phyloP scores from a whole-genome alignment of 225 moss, liverwort and hornwort species.

The Polytrichum commune region DNA sequence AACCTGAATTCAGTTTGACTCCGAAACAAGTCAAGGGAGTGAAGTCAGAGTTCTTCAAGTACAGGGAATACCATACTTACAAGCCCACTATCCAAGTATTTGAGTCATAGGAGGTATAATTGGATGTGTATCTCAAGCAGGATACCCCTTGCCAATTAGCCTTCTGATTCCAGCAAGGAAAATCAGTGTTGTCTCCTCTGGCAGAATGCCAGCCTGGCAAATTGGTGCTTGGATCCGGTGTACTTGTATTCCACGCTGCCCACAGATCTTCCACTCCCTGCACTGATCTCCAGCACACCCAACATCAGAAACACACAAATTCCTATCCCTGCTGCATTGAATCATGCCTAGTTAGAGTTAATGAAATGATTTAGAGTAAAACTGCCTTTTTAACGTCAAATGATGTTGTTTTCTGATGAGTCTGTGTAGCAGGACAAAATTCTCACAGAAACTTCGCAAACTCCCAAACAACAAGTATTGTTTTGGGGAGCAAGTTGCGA shows the following conservation, averaged over 20 bases:
- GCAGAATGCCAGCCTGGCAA: neutral
- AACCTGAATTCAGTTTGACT: neutral
- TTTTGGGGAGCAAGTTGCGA: too few species aligned
- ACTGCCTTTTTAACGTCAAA: too few species aligned
- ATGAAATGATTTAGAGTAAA: too few species aligned
- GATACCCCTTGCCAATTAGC: neutral
- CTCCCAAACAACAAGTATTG: too few species aligned
- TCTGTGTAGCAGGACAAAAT: too few species aligned
- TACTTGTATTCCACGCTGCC: constrained; percentile 1
- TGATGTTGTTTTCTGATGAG: too few species aligned
- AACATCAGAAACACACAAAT: neutral
- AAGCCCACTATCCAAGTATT: neutral
- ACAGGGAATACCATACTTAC: neutral
- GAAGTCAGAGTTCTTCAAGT: too few species aligned
- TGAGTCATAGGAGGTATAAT: neutral
- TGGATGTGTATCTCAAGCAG: neutral
- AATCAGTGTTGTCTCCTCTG: neutral
- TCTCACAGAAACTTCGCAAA: too few species aligned
- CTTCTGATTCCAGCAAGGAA: neutral
- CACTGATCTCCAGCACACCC: neutral
- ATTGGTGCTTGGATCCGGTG: neutral
- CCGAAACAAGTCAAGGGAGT: neutral
- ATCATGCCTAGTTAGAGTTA: neutral
- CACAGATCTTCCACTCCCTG: neutral
- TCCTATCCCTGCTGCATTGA: neutral